Conservation (phyloP, 225 moss, liverwort and hornwort species). For the Asterella californica region DNA sequence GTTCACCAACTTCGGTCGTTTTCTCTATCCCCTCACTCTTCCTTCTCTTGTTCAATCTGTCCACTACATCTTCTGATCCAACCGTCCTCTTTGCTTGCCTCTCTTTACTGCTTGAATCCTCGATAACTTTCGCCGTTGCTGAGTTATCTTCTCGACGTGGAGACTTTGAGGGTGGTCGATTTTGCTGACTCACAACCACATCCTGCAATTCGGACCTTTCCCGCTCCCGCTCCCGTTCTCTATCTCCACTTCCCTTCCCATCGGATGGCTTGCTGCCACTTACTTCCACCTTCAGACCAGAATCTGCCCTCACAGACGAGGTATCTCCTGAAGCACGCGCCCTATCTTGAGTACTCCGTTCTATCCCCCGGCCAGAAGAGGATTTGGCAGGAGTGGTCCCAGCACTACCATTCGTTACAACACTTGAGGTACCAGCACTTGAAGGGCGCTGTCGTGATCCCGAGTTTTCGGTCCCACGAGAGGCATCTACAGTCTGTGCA, state of each 20-base stretch:
- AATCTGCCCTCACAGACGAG: constrained; percentile 51
- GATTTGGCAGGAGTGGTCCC: constrained; percentile 45
- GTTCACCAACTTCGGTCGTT: constrained; percentile 65
- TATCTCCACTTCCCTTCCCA: constrained; percentile 44
- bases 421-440: constrained; percentile 39
- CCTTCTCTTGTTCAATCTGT: constrained; percentile 73
- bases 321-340: constrained; percentile 37
- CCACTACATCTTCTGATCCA: constrained; percentile 55
- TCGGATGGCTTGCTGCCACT: constrained; percentile 44
- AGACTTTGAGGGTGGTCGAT: constrained; percentile 67
- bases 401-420: constrained; percentile 33
- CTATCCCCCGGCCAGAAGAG: constrained; percentile 50
- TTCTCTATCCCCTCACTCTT: constrained; percentile 69
- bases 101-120: constrained; percentile 48
- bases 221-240: constrained; percentile 58
- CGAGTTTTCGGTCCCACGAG: constrained; percentile 51
- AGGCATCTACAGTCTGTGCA: constrained; percentile 49
- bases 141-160: constrained; percentile 70
- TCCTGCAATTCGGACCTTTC: constrained; percentile 65
- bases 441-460: constrained; percentile 60
- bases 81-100: constrained; percentile 75
- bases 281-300: constrained; percentile 56
- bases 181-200: constrained; percentile 41
- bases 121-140: constrained; percentile 40
- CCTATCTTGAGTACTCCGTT: constrained; percentile 60